Evolutionary conservation across 2,329 filamentous ascomycete species (phyloP).

Genomic region (Neoascochyta sp.): DNA sequence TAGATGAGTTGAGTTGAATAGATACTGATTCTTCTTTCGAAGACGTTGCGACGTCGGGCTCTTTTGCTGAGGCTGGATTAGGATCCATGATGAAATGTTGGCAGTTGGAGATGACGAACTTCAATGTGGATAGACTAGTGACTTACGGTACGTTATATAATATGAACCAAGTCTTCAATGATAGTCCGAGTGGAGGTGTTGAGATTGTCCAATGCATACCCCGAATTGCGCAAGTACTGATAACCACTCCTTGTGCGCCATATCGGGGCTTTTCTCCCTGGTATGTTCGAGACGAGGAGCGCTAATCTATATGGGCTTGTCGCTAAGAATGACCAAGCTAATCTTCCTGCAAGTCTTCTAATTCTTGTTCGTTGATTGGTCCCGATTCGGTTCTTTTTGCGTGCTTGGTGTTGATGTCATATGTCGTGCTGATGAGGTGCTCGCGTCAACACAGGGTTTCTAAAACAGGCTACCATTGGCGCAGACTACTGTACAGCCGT

Average conservation of each 20-base stretch:
- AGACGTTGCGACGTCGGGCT: conserved; percentile 1
- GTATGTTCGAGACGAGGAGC: not conserved
- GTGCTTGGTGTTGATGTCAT: conserved; percentile 8
- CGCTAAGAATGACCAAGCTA: too few species aligned
- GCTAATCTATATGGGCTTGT: conserved; percentile 1
- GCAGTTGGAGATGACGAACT: conserved; percentile 1
- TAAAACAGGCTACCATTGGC: too few species aligned
- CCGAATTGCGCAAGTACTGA: conserved; percentile 11
- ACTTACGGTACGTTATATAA: conserved; percentile 5
- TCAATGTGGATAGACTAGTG: not conserved
- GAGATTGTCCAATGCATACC: conserved; percentile 10
- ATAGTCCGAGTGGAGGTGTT: conserved; percentile 1
- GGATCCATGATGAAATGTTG: conserved; percentile 6
- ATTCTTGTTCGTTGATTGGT: conserved; percentile 1
- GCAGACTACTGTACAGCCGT: too few species aligned
- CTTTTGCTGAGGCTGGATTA: conserved; percentile 2
- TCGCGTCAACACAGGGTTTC: too few species aligned
- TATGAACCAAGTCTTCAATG: not conserved
- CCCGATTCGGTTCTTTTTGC: conserved; percentile 1
- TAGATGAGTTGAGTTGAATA: not conserved
- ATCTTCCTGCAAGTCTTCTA: too few species aligned
- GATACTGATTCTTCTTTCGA: conserved; percentile 3
- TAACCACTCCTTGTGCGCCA: not conserved
- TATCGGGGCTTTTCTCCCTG: not conserved
- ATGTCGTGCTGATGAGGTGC: conserved; percentile 8